Percentiles rank a stretch among this genome's conserved stretches.
Conservation (phyloP, 352 stramenopile species). For the Phytophthora uliginosa region DNA sequence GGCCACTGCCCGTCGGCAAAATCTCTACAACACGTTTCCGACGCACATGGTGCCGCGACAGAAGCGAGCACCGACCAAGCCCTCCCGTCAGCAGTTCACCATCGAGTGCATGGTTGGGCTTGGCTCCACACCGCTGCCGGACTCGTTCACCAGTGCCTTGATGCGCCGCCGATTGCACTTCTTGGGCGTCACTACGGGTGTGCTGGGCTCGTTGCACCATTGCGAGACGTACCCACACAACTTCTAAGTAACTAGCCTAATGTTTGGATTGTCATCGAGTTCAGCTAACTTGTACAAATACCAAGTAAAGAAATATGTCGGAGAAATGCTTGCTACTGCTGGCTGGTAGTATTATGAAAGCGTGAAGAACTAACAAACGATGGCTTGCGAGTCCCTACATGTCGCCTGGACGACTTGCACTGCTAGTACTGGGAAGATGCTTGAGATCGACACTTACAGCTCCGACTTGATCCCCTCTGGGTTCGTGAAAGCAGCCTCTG, state of each 20-base stretch:
- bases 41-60: constrained; percentile 64
- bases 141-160: constrained; percentile 39
- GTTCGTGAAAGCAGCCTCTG: constrained; percentile 37
- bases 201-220: constrained; percentile 40
- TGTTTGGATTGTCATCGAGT: not conserved
- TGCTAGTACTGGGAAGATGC: constrained; percentile 1
- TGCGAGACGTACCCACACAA: constrained; percentile 38
- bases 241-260: constrained; percentile 12
- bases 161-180: constrained; percentile 55
- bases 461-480: constrained; percentile 26
- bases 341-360: not conserved
- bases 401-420: not conserved
- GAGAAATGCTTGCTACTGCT: not conserved
- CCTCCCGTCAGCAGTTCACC: constrained; percentile 25
- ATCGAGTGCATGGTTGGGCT: constrained; percentile 65
- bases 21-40: constrained; percentile 57
- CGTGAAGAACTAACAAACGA: not conserved
- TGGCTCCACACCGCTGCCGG: constrained; percentile 50
- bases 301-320: not conserved
- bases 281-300: not conserved
- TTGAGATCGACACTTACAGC: constrained; percentile 30
- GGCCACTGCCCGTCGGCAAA: constrained; percentile 32
- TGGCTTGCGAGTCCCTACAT: not conserved
- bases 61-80: constrained; percentile 28
- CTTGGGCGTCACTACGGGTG: constrained; percentile 40